A percentile compares a stretch with the other conserved stretches of the same genome.
Conservation (phyloP, 352 stramenopile genomes). For the Albugo laibachii region DNA sequence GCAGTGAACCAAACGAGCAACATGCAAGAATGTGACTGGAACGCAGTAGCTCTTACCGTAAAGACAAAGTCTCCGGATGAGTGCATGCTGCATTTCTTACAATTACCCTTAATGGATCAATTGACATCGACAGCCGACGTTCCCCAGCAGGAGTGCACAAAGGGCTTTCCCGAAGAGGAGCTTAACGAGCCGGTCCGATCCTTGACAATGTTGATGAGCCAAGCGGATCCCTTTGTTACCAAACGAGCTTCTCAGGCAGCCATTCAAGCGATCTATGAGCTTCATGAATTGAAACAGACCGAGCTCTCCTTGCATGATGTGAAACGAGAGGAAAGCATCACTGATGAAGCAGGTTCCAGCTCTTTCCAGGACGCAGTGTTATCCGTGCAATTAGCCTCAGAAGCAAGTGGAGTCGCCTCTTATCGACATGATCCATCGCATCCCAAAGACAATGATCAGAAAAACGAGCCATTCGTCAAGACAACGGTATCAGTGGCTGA, state of each 20-base stretch:
- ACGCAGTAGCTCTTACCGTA: constrained; percentile 44
- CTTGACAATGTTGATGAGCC: constrained; percentile 25
- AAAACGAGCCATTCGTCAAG: constrained; percentile 7
- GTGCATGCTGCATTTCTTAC: constrained; percentile 58
- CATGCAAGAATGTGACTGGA: constrained; percentile 46
- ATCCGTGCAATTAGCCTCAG: constrained; percentile 17
- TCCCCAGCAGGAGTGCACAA: background rate
- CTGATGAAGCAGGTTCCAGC: background rate
- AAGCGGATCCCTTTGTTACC: constrained; percentile 45
- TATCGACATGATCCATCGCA: constrained; percentile 6
- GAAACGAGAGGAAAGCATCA: background rate
- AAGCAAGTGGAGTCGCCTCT: constrained; percentile 18
- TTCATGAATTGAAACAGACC: constrained; percentile 13
- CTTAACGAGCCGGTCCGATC: constrained; percentile 34
- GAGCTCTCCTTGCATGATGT: constrained; percentile 3
- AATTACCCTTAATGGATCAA: constrained; percentile 34
- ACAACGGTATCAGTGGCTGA: constrained; percentile 35
- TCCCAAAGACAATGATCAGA: background rate
- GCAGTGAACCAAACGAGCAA: constrained; percentile 21
- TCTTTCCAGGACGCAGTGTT: constrained; percentile 18
- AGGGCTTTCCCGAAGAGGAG: background rate
- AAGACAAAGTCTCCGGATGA: constrained; percentile 48
- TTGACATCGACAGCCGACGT: background rate
- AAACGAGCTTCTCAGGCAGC: constrained; percentile 47
- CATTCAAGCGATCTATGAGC: constrained; percentile 32